These are phyloP conservation scores for Bolboschoenus planiculmis DNA, from an alignment of 176 grass and related monocot genomes.

Conservation along the genomic window DNA sequence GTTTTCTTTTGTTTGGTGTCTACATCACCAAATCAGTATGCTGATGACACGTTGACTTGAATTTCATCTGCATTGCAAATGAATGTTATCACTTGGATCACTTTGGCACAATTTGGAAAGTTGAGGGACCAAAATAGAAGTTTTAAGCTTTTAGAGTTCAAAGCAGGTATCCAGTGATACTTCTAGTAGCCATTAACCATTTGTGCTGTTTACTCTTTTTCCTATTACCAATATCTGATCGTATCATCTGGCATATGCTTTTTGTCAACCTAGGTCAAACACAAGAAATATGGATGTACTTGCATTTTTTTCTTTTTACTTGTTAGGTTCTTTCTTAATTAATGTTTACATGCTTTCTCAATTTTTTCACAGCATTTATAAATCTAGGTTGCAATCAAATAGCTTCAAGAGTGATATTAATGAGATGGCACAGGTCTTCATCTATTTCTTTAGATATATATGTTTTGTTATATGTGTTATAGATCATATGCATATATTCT, in stretches of 20 bases:
- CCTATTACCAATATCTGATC: not conserved
- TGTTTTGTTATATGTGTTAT: not conserved
- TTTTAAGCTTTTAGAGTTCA: not conserved
- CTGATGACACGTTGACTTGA: not conserved
- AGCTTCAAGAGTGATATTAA: constrained; percentile 74
- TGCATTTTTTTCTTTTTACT: not conserved
- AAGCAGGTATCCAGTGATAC: not conserved
- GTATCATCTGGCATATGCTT: not conserved
- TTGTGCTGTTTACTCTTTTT: not conserved
- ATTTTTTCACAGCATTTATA: constrained; percentile 62
- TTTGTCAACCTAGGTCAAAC: not conserved
- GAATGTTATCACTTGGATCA: not conserved
- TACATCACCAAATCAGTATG: not conserved
- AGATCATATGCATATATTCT: not conserved
- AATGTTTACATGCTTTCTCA: constrained; percentile 28
- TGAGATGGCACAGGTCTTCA: constrained; percentile 83
- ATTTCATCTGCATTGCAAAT: not conserved
- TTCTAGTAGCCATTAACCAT: not conserved
- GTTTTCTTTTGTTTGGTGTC: not conserved
- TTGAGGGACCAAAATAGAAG: not conserved
- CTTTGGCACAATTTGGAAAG: not conserved
- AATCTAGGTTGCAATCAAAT: constrained; percentile 57
- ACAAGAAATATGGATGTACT: not conserved
- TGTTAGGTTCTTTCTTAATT: constrained; percentile 1
- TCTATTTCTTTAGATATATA: constrained; percentile 16